phyloP scores from a whole-genome alignment of 495 filamentous ascomycete genomes.

The Neurospora sp. region DNA sequence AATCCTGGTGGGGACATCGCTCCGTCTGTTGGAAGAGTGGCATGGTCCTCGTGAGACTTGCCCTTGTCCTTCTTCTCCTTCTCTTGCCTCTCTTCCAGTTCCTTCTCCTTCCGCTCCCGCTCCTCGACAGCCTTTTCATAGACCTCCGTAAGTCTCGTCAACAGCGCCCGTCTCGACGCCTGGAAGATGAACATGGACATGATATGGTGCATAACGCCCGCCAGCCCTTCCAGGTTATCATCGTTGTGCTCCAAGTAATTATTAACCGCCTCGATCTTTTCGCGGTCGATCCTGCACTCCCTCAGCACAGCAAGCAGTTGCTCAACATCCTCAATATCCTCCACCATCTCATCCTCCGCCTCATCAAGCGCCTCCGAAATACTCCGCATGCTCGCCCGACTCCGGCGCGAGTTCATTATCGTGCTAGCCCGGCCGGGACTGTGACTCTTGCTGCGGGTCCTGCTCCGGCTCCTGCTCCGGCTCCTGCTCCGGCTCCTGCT shows the following conservation, averaged over 20 bases:
- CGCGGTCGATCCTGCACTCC: slow-evolving; percentile 67
- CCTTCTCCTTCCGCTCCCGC: slow-evolving; percentile 1
- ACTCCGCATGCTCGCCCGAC: slow-evolving; percentile 1
- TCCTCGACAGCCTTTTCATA: slow-evolving; percentile 41
- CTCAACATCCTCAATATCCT: slow-evolving; percentile 54
- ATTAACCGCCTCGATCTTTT: slow-evolving; percentile 73
- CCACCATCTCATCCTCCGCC: slow-evolving; percentile 2
- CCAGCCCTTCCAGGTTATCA: slow-evolving; percentile 70
- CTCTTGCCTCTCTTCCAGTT: slow-evolving; percentile 17
- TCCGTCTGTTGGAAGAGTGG: background rate
- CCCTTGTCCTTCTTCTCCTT: slow-evolving; percentile 11
- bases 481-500: slow-evolving; percentile 25
- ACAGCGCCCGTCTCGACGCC: slow-evolving; percentile 66
- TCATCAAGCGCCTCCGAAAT: background rate
- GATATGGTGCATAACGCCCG: slow-evolving; percentile 70
- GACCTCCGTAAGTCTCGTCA: slow-evolving; percentile 52
- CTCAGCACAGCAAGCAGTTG: slow-evolving; percentile 55
- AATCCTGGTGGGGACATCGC: background rate
- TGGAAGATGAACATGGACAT: slow-evolving; percentile 86
- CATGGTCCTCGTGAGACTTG: background rate
- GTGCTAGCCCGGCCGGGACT: slow-evolving; percentile 13
- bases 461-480: slow-evolving; percentile 1
- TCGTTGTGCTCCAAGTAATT: slow-evolving; percentile 71
- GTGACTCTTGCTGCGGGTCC: slow-evolving; percentile 20
- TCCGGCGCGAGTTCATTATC: background rate